Conservation (phyloP, 768 basidiomycete species). For the Pleurotus giganteus region DNA sequence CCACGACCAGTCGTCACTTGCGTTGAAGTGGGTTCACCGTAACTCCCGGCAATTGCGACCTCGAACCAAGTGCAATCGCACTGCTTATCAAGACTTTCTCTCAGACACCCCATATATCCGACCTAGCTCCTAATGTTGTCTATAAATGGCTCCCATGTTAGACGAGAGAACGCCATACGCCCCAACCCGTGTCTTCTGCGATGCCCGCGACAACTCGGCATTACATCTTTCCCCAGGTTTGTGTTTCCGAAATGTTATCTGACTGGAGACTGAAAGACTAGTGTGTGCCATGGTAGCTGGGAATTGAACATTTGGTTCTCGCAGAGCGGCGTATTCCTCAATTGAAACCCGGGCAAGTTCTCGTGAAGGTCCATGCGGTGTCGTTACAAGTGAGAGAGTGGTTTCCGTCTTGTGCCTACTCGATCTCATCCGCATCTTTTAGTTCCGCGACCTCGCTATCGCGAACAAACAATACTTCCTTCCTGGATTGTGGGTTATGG, state of each 20-base stretch:
- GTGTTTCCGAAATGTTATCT: neutral
- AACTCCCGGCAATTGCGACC: too few relatives aligned
- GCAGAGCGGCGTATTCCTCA: conserved; percentile 11
- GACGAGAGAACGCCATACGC: too few relatives aligned
- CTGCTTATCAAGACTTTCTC: too few relatives aligned
- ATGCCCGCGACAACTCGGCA: neutral
- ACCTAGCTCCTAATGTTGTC: too few relatives aligned
- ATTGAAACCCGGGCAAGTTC: conserved; percentile 32
- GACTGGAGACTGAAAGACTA: neutral
- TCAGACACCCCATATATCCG: too few relatives aligned
- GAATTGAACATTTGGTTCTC: conserved; percentile 7
- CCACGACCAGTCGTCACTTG: too few relatives aligned
- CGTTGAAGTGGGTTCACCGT: too few relatives aligned
- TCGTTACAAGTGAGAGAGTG: conserved; percentile 31
- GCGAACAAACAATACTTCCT: conserved; percentile 26
- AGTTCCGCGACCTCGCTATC: conserved; percentile 35
- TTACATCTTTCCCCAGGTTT: neutral
- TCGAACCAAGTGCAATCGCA: too few relatives aligned
- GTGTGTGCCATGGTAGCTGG: neutral
- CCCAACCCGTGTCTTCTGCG: too few relatives aligned
- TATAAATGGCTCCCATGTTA: too few relatives aligned
- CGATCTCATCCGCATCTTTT: neutral
- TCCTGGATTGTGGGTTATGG: conserved; percentile 14
- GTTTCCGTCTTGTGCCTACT: neutral
- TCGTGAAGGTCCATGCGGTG: conserved; percentile 39